These are phyloP conservation scores for Panaeolus papilionaceus DNA, from an alignment of 768 basidiomycete species.

Conservation along the genomic window DNA sequence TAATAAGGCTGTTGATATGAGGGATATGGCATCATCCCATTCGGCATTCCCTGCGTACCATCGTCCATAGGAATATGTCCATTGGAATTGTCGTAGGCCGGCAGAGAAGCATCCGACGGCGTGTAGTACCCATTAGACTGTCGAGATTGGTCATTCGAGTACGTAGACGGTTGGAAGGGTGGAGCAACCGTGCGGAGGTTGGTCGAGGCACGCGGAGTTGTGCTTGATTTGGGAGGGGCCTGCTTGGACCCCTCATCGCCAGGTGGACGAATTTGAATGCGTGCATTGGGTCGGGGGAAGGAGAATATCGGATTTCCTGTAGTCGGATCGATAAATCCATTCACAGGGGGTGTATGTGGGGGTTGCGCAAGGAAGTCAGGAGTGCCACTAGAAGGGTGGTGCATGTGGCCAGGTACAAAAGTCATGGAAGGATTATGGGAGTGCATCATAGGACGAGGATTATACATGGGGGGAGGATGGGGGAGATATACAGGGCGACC, in stretches of 20 bases:
- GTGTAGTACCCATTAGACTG: constrained; percentile 34
- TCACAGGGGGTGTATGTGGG: constrained; percentile 64
- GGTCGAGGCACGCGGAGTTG: constrained; percentile 40
- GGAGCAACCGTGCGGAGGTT: constrained; percentile 58
- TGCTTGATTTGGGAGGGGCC: constrained; percentile 33
- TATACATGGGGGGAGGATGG: constrained; percentile 65
- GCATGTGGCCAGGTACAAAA: constrained; percentile 69
- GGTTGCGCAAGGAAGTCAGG: constrained; percentile 65
- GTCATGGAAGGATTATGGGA: constrained; percentile 53
- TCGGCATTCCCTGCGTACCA: constrained; percentile 3
- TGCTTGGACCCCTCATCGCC: constrained; percentile 38
- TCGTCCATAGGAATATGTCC: constrained; percentile 24
- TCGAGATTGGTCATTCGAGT: constrained; percentile 24
- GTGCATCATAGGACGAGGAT: constrained; percentile 69
- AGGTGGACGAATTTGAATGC: constrained; percentile 77
- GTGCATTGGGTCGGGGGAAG: constrained; percentile 72
- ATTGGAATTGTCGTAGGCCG: constrained; percentile 34
- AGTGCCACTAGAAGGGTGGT: constrained; percentile 62
- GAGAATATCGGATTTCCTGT: constrained; percentile 77
- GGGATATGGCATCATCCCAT: constrained; percentile 57
- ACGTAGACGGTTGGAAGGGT: constrained; percentile 53
- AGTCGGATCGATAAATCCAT: constrained; percentile 68
- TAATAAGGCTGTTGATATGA: constrained; percentile 73
- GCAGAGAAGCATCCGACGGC: constrained; percentile 31
- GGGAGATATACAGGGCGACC: constrained; percentile 81